Evolutionary conservation across 2,329 filamentous ascomycete species (phyloP), one percentile per base, ranked within the genome.

Genomic region (Eurotiales sp.): DNA sequence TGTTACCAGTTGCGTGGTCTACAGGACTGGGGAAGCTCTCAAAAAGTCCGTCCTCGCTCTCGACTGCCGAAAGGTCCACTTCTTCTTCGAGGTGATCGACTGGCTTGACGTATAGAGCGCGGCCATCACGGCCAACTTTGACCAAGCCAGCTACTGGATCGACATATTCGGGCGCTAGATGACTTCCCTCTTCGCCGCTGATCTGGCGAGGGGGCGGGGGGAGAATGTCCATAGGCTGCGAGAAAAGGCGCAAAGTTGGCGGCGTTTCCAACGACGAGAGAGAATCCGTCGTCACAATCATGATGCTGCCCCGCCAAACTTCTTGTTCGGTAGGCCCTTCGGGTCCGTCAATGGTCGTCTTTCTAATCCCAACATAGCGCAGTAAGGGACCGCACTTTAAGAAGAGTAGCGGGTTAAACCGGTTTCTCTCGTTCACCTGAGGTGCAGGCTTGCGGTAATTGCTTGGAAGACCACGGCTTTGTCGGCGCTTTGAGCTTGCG

Each of bases 281-380:
- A 2, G 82, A 79, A 63, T 99, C 92, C 47, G 84, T 80, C 0
- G 93, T 97, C 19, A 99, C 90, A 61, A 99, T 96, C 89, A 99
- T 90, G 52, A 97, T 80, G 54, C 84, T 95, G 4, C 93, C 93
- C 66, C 91, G 83, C 93, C 93, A 99, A 17, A 92, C 84, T 61
- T 96, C 89, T 46, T 83, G 81, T 39, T 89, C 84, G 25, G 66
- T 59, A 10, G 62, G 58, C 0, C 67, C 67, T 45, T 64, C 61
- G 14, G 64, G 59, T n/a, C 63, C 59, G 52, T 67, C 57, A 47
- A 66, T 61, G 40, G 58, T 59, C 56, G 70, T 60, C 63, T 61
- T 76, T 74, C 69, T 95, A 82, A 96, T 83, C 17, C 95, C 93
- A 50, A 87, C 92, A 67, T 95, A 99, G 54, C 93, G 84, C 56